phyloP scores from a whole-genome alignment of 768 basidiomycete genomes.

The Auriculariales sp. region DNA sequence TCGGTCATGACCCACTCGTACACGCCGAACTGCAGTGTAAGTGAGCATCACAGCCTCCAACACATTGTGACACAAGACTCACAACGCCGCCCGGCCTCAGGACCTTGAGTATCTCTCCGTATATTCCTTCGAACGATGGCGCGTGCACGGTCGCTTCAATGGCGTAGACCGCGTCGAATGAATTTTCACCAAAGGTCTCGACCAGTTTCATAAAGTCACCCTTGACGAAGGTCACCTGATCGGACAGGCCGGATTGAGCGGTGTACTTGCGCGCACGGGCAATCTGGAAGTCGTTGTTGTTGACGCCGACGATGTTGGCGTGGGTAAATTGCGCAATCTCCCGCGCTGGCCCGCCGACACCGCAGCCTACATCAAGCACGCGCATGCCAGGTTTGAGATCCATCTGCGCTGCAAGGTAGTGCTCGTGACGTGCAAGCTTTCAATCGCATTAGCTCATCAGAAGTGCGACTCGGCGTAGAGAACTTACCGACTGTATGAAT shows the following conservation, averaged over 20 bases:
- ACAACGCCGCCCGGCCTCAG: constrained; percentile 93
- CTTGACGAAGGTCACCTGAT: constrained; percentile 69
- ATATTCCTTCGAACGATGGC: constrained; percentile 90
- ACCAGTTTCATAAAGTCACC: constrained; percentile 94
- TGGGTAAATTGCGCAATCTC: neutral
- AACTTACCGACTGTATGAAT: constrained; percentile 11
- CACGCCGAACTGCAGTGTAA: constrained; percentile 65
- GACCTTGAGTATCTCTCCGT: constrained; percentile 82
- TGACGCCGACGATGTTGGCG: neutral
- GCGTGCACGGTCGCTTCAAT: constrained; percentile 97
- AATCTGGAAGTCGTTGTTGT: neutral
- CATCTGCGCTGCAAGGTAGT: neutral
- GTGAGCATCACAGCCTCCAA: neutral
- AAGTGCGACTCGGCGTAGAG: neutral
- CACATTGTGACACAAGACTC: constrained; percentile 17
- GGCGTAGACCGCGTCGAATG: constrained; percentile 93
- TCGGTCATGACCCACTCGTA: constrained; percentile 99
- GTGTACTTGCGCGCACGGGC: constrained; percentile 73
- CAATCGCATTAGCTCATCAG: neutral
- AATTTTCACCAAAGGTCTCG: constrained; percentile 83
- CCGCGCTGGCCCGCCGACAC: neutral
- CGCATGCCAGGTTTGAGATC: neutral
- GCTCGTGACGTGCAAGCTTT: neutral
- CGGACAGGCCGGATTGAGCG: constrained; percentile 51
- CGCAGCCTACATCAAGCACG: neutral